Conservation (phyloP, 2,329 filamentous ascomycete species). For the Colletotrichum sp. region DNA sequence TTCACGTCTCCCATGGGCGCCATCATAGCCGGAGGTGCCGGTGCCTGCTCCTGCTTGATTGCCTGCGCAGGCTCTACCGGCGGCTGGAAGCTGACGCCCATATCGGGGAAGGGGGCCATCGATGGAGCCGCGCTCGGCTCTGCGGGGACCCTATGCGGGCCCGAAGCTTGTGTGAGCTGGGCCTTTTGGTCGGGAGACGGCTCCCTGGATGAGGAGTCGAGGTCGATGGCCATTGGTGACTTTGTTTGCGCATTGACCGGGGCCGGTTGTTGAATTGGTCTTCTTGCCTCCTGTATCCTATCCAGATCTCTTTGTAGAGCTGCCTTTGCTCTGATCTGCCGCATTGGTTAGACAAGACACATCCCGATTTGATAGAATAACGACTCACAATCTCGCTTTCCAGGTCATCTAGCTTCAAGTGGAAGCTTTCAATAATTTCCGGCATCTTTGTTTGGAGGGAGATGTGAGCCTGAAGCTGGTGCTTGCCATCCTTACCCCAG, state of each 20-base stretch:
- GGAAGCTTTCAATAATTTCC: conserved; percentile 53
- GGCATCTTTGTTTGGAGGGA: conserved; percentile 46
- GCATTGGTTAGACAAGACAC: background rate
- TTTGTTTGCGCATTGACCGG: conserved; percentile 39
- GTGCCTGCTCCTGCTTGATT: conserved; percentile 13
- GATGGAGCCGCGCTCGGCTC: conserved; percentile 35
- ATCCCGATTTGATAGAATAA: background rate
- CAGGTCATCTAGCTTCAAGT: conserved; percentile 59
- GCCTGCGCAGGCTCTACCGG: conserved; percentile 24
- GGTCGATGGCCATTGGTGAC: conserved; percentile 39
- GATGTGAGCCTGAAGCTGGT: conserved; percentile 34
- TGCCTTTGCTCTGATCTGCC: conserved; percentile 58
- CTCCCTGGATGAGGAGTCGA: conserved; percentile 36
- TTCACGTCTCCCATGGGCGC: conserved; percentile 33
- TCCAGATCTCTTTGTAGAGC: conserved; percentile 60
- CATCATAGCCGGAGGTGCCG: conserved; percentile 22
- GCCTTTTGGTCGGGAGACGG: background rate
- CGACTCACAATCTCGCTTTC: conserved; percentile 60
- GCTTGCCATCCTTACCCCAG: conserved; percentile 46
- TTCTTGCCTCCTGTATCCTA: conserved; percentile 30
- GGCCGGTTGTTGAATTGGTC: conserved; percentile 20
- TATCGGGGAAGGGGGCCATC: conserved; percentile 61
- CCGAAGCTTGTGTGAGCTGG: background rate
- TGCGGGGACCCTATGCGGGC: conserved; percentile 15
- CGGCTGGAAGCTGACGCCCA: conserved; percentile 51